These are phyloP conservation scores for Pseudogymnoascus pannorum DNA, from an alignment of 2,329 filamentous ascomycete species.

Conservation along the genomic window DNA sequence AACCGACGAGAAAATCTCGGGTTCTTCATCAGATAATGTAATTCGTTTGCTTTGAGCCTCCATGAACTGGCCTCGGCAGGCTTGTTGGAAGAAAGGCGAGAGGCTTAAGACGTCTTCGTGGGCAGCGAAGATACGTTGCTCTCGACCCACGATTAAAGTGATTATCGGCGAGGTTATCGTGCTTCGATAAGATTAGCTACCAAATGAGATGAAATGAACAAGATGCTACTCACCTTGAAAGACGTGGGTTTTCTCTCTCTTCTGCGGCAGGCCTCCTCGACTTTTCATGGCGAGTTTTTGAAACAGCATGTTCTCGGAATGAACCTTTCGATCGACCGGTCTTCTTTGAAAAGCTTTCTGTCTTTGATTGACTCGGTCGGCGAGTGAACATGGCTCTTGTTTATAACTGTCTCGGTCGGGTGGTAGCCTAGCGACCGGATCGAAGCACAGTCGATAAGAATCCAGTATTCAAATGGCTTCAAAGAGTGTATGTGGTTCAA, in stretches of 20 bases:
- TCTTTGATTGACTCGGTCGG: constrained; percentile 21
- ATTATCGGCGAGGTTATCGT: constrained; percentile 62
- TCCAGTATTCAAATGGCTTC: constrained; percentile 3
- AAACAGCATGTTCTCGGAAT: constrained; percentile 30
- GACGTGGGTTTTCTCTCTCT: constrained; percentile 19
- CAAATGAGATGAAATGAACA: neutral
- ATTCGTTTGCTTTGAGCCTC: constrained; percentile 60
- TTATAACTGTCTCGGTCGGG: constrained; percentile 1
- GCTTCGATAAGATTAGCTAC: constrained; percentile 29
- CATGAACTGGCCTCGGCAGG: constrained; percentile 57
- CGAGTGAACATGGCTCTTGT: constrained; percentile 16
- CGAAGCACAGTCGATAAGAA: neutral
- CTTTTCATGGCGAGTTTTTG: constrained; percentile 27
- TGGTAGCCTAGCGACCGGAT: constrained; percentile 1
- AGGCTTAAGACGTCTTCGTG: constrained; percentile 77
- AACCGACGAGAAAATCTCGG: constrained; percentile 83
- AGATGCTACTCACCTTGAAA: constrained; percentile 19
- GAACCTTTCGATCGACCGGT: constrained; percentile 24
- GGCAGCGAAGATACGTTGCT: constrained; percentile 82
- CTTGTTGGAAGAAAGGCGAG: constrained; percentile 70
- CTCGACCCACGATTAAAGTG: constrained; percentile 71
- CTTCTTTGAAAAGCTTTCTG: constrained; percentile 26
- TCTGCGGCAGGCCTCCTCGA: constrained; percentile 22
- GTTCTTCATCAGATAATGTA: constrained; percentile 74
- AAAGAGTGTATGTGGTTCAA: neutral